Percentiles rank a stretch among this genome's conserved stretches.
Evolutionary conservation across 768 basidiomycete species (phyloP).

Genomic region (Pleurotus ostreatus): DNA sequence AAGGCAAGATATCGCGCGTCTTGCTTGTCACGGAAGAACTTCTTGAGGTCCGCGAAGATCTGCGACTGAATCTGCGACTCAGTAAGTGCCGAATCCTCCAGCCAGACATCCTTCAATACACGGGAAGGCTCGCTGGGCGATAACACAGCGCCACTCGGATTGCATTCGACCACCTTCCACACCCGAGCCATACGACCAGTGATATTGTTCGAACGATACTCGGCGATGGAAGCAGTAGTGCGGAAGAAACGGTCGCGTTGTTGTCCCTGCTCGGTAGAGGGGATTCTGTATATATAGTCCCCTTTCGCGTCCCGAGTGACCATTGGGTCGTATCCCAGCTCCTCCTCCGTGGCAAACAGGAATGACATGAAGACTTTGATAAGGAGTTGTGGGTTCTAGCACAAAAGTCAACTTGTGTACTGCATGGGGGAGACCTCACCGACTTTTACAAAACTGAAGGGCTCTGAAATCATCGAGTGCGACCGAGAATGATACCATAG

Average conservation of each 20-base stretch:
- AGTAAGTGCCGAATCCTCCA: no score
- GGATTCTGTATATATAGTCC: no score
- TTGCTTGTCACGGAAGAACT: background rate
- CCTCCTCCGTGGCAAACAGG: constrained; percentile 13
- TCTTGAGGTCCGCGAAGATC: constrained; percentile 9
- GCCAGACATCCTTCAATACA: no score
- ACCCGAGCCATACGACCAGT: no score
- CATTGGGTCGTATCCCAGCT: constrained; percentile 13
- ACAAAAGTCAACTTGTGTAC: background rate
- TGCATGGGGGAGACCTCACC: background rate
- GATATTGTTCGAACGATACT: no score
- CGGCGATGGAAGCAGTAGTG: no score
- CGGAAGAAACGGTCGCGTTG: background rate
- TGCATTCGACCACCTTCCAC: constrained; percentile 4
- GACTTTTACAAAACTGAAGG: constrained; percentile 10
- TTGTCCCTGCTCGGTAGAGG: no score
- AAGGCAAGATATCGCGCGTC: background rate
- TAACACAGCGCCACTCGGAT: no score
- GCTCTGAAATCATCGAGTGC: constrained; percentile 12
- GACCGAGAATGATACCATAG: constrained; percentile 18
- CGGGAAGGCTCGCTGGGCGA: no score
- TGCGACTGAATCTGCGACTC: no score
- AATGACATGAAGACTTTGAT: constrained; percentile 16
- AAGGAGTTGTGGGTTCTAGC: constrained; percentile 12
- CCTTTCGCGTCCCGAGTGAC: background rate